Conservation (phyloP, 768 basidiomycete genomes). For the Mycena kentingensis region DNA sequence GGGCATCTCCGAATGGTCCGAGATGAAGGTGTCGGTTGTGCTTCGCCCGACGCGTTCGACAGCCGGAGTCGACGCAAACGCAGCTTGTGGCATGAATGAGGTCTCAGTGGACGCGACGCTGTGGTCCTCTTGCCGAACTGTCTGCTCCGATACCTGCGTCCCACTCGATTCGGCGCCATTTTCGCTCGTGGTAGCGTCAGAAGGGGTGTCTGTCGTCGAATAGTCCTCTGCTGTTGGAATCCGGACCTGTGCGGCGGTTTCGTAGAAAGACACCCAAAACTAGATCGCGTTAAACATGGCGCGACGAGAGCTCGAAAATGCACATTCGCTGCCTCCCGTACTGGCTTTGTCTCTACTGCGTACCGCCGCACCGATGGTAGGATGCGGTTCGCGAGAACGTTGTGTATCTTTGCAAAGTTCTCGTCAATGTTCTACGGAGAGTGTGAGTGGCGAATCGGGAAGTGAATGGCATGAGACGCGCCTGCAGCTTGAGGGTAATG, state of each 20-base stretch:
- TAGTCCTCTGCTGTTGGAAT: constrained; percentile 75
- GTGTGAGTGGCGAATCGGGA: not conserved
- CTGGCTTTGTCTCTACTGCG: constrained; percentile 83
- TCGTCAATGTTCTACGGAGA: constrained; percentile 79
- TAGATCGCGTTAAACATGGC: constrained; percentile 30
- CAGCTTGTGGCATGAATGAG: constrained; percentile 77
- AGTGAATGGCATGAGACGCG: constrained; percentile 28
- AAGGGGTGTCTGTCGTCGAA: constrained; percentile 55
- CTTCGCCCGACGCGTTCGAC: constrained; percentile 41
- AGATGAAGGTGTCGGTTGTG: constrained; percentile 38
- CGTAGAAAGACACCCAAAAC: constrained; percentile 98
- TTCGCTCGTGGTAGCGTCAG: constrained; percentile 31
- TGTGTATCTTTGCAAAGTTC: constrained; percentile 89
- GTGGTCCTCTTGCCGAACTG: constrained; percentile 35
- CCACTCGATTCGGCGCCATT: constrained; percentile 29
- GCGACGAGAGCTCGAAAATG: constrained; percentile 25
- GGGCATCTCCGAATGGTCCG: constrained; percentile 47
- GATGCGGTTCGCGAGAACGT: constrained; percentile 75
- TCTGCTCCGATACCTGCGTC: constrained; percentile 21
- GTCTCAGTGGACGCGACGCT: constrained; percentile 59
- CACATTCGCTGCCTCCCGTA: constrained; percentile 89
- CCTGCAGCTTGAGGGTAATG: constrained; percentile 90
- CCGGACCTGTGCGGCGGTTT: constrained; percentile 86
- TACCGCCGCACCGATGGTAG: constrained; percentile 90
- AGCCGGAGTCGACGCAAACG: constrained; percentile 80